These are phyloP conservation scores for Oidiodendron maius DNA, from an alignment of 495 filamentous ascomycete species.

Conservation along the genomic window DNA sequence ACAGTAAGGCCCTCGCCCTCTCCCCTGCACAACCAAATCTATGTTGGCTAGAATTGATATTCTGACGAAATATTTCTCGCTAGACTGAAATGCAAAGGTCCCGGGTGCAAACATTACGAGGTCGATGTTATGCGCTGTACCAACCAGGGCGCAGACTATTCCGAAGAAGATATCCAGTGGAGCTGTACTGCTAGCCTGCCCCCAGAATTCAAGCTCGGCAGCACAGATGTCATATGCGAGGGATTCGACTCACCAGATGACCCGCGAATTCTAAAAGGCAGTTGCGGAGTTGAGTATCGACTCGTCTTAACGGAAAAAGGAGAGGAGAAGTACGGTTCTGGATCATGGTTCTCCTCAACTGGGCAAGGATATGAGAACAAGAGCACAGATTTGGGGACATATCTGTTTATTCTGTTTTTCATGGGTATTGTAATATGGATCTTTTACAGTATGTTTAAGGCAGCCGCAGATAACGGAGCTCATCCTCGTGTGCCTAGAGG, in stretches of 20 bases:
- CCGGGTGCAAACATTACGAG: constrained; percentile 50
- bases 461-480: not conserved
- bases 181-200: constrained; percentile 78
- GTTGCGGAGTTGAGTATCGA: constrained; percentile 90
- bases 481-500: constrained; percentile 10
- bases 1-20: constrained; percentile 29
- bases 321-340: constrained; percentile 58
- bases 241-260: constrained; percentile 75
- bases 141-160: constrained; percentile 71
- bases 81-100: constrained; percentile 68
- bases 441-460: constrained; percentile 5
- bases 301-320: constrained; percentile 77
- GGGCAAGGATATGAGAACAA: not conserved
- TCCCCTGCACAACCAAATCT: no score
- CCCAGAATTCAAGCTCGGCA: constrained; percentile 77
- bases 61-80: no score
- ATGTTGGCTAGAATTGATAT: no score
- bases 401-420: constrained; percentile 24
- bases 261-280: constrained; percentile 77
- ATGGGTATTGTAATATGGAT: constrained; percentile 10
- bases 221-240: constrained; percentile 90
- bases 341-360: constrained; percentile 15
- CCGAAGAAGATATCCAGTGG: constrained; percentile 75
- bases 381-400: constrained; percentile 19
- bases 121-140: constrained; percentile 82